Evolutionary conservation across 345 rosid genomes (phyloP).

Genomic region (Boechera retrofracta): DNA sequence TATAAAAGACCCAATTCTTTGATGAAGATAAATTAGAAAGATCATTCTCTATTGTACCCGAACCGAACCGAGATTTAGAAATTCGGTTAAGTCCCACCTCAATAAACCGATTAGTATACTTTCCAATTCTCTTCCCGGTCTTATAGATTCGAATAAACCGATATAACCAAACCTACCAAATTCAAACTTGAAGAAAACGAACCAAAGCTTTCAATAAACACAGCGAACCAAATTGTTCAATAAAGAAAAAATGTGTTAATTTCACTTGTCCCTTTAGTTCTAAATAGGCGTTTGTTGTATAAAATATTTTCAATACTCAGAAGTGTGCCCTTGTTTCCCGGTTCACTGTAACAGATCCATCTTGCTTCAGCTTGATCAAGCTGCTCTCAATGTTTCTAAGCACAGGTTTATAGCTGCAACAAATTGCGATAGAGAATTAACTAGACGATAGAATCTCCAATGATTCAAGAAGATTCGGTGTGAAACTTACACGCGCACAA

Average conservation of each 20-base stretch:
- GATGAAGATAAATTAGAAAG: too few relatives aligned
- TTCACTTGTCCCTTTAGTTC: not conserved
- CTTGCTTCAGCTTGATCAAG: conserved; percentile 89
- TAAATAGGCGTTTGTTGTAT: conserved; percentile 16
- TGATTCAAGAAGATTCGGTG: not conserved
- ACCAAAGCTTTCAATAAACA: not conserved
- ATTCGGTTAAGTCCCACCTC: not conserved
- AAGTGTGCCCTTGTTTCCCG: not conserved
- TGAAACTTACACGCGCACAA: conserved; percentile 71
- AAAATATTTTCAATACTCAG: not conserved
- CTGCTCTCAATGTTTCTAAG: conserved; percentile 82
- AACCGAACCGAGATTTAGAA: not conserved
- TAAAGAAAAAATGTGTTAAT: not conserved
- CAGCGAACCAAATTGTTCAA: not conserved
- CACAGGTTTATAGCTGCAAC: conserved; percentile 82
- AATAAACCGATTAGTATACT: not conserved
- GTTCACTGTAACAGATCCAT: conserved; percentile 53
- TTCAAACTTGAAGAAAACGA: not conserved
- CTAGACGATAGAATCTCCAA: not conserved
- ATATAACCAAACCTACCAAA: not conserved
- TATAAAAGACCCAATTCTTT: too few relatives aligned
- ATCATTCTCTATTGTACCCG: not conserved
- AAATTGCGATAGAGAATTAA: conserved; percentile 2
- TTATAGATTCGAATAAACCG: not conserved
- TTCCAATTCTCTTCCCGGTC: not conserved